Percentiles rank a stretch among this genome's conserved stretches.
phyloP scores from a whole-genome alignment of 1,139 yeast genomes.

The Waltiozyma sp. region DNA sequence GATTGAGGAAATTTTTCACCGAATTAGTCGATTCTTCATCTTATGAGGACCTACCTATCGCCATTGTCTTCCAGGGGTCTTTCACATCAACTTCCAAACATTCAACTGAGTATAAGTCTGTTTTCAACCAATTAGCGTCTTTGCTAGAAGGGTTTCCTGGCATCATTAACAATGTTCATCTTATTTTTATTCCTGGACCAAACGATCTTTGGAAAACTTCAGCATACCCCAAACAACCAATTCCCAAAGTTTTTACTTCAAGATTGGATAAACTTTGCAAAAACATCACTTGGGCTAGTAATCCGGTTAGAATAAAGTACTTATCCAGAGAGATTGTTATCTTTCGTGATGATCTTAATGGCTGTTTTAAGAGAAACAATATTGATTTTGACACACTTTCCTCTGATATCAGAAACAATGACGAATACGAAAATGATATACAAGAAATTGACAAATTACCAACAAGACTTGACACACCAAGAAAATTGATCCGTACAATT shows the following conservation, averaged over 20 bases:
- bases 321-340: constrained; percentile 75
- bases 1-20: constrained; percentile 46
- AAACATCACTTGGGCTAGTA: constrained; percentile 58
- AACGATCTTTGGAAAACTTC: constrained; percentile 91
- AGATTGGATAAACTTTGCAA: constrained; percentile 56
- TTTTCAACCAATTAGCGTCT: constrained; percentile 62
- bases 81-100: constrained; percentile 52
- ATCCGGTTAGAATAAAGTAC: constrained; percentile 71
- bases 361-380: constrained; percentile 60
- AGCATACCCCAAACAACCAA: constrained; percentile 57
- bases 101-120: constrained; percentile 52
- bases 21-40: constrained; percentile 30
- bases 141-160: constrained; percentile 38
- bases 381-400: constrained; percentile 35
- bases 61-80: constrained; percentile 56
- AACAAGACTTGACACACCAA: constrained; percentile 43
- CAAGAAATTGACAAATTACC: constrained; percentile 21
- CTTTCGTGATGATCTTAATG: constrained; percentile 61
- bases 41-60: constrained; percentile 37
- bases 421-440: constrained; percentile 14
- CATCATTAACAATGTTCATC: constrained; percentile 31
- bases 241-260: constrained; percentile 63
- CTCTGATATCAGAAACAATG: constrained; percentile 5
- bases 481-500: constrained; percentile 67
- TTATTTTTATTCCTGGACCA: constrained; percentile 74